Conservation (phyloP, 257 asterid species). For the Lantana camara region DNA sequence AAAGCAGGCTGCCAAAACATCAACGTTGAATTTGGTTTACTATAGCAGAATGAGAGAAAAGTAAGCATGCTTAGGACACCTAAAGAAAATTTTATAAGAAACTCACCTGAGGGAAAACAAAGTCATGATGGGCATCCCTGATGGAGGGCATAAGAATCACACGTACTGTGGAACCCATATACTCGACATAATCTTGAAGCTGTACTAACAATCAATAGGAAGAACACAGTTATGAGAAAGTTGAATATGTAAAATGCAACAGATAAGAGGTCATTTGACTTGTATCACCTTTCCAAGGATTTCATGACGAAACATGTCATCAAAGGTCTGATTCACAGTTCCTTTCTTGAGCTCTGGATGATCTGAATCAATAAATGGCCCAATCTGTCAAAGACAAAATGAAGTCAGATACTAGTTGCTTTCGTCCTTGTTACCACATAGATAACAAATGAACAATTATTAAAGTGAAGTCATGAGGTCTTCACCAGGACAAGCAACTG, state of each 20-base stretch:
- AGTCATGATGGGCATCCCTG: constrained; percentile 96
- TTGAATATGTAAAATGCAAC: constrained; percentile 16
- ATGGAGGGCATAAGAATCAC: constrained; percentile 88
- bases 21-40: constrained; percentile 17
- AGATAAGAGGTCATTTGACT: constrained; percentile 12
- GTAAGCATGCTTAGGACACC: constrained; percentile 17
- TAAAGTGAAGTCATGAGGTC: constrained; percentile 10
- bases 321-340: constrained; percentile 60
- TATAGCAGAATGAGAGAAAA: constrained; percentile 18
- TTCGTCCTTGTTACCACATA: constrained; percentile 16
- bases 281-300: constrained; percentile 81
- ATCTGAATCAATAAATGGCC: constrained; percentile 93
- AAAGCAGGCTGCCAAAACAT: constrained; percentile 80
- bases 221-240: constrained; percentile 20
- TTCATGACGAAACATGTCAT: constrained; percentile 70
- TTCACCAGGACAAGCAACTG: constrained; percentile 86
- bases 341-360: constrained; percentile 86
- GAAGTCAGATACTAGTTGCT: constrained; percentile 28
- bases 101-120: constrained; percentile 88
- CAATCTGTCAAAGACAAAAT: constrained; percentile 62
- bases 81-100: constrained; percentile 13
- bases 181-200: constrained; percentile 96
- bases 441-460: constrained; percentile 19
- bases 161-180: constrained; percentile 78
- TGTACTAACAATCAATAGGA: constrained; percentile 36